These are phyloP conservation scores for Ophiostoma sp. DNA, from an alignment of 2,329 filamentous ascomycete genomes.

Conservation along the genomic window DNA sequence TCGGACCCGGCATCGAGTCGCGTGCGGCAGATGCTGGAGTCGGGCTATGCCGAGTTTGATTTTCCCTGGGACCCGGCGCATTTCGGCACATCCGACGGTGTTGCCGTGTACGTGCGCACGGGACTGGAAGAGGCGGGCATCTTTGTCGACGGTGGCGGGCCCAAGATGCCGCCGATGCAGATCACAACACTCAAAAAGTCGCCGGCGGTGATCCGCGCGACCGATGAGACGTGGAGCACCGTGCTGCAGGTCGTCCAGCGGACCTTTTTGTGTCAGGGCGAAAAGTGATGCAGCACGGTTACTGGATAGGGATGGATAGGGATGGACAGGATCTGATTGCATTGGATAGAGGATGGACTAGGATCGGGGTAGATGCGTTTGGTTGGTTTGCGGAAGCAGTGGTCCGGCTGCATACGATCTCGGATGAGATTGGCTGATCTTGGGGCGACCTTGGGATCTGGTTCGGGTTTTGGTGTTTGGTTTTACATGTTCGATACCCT, in stretches of 20 bases:
- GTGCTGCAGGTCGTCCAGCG: not conserved
- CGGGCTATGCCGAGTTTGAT: slow-evolving; percentile 21
- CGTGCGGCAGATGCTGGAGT: slow-evolving; percentile 23
- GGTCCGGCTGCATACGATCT: not conserved
- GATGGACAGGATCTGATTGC: not conserved
- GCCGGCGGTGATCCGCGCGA: slow-evolving; percentile 5
- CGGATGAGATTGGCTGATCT: not conserved
- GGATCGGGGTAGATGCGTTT: too few relatives aligned
- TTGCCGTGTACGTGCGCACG: slow-evolving; percentile 25
- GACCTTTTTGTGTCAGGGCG: slow-evolving; percentile 1
- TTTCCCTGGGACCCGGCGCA: slow-evolving; percentile 22
- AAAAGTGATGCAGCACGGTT: not conserved
- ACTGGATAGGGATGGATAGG: not conserved
- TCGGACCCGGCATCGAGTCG: slow-evolving; percentile 25
- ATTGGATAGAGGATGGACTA: not conserved
- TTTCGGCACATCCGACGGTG: slow-evolving; percentile 24
- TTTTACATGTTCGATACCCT: slow-evolving; percentile 3
- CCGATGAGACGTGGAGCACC: slow-evolving; percentile 6
- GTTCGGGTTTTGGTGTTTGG: not conserved
- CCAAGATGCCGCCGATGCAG: not conserved
- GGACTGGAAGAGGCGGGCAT: slow-evolving; percentile 9
- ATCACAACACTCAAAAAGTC: slow-evolving; percentile 2
- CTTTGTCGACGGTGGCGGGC: not conserved
- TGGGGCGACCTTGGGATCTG: too few relatives aligned
- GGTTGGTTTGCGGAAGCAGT: too few relatives aligned